These are phyloP conservation scores for Nicotiana rustica DNA, from an alignment of 305 asterid species.

Conservation along the genomic window DNA sequence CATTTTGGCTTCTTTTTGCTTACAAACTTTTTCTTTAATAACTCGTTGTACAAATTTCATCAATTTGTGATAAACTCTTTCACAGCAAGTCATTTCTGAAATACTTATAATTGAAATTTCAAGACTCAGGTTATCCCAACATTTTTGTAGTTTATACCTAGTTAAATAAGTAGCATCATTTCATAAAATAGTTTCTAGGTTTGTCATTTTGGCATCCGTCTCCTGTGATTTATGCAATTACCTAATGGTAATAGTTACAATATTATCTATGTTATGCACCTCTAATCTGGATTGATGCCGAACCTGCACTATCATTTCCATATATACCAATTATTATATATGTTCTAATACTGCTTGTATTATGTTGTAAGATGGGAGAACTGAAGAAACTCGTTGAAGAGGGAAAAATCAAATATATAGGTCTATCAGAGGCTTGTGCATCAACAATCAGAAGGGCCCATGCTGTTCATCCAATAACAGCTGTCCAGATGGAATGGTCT, in stretches of 20 bases:
- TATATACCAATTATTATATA: neutral
- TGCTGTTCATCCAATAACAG: conserved; percentile 78
- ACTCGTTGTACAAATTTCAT: neutral
- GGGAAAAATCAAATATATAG: conserved; percentile 80
- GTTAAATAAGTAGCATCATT: neutral
- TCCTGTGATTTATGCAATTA: neutral
- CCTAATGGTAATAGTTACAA: neutral
- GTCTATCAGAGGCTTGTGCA: conserved; percentile 76
- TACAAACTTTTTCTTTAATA: neutral
- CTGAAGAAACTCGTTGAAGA: conserved; percentile 76
- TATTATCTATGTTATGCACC: neutral
- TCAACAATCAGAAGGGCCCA: conserved; percentile 86
- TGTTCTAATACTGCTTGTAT: neutral
- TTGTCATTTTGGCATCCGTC: neutral
- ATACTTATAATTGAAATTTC: neutral
- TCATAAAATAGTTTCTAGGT: neutral
- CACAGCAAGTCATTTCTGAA: neutral
- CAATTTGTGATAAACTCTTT: neutral
- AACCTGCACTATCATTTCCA: neutral
- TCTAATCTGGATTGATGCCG: neutral
- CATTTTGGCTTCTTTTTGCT: neutral
- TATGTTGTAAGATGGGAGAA: conserved; percentile 64
- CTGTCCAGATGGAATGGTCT: conserved; percentile 86
- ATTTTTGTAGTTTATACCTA: conserved; percentile 14
- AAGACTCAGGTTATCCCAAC: neutral